A percentile compares a stretch with the other conserved stretches of the same genome.
These are phyloP conservation scores for Podospora sp. DNA, from an alignment of 495 filamentous ascomycete genomes.

Conservation along the genomic window DNA sequence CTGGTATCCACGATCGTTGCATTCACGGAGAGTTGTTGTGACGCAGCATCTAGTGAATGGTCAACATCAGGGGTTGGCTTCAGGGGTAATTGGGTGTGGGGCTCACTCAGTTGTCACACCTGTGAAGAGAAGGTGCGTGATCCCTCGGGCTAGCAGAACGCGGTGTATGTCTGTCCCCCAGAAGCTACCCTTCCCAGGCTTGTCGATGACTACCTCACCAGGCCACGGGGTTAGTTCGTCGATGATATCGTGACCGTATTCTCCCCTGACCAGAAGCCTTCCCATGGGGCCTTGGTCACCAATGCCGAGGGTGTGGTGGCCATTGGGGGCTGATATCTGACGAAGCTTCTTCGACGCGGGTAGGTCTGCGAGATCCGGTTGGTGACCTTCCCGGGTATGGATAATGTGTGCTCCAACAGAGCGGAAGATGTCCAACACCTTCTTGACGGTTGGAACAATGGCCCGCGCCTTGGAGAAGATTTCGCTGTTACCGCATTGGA, in stretches of 20 bases:
- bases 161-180: slow-evolving; percentile 65
- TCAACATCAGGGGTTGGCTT: not conserved
- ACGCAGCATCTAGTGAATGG: slow-evolving; percentile 55
- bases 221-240: slow-evolving; percentile 61
- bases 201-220: slow-evolving; percentile 66
- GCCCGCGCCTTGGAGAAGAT: slow-evolving; percentile 43
- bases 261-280: slow-evolving; percentile 61
- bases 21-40: slow-evolving; percentile 68
- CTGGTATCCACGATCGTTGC: slow-evolving; percentile 74
- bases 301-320: slow-evolving; percentile 51
- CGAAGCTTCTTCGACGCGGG: slow-evolving; percentile 53
- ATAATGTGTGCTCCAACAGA: slow-evolving; percentile 63
- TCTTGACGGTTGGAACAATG: slow-evolving; percentile 44
- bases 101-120: slow-evolving; percentile 54
- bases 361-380: slow-evolving; percentile 53
- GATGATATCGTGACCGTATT: slow-evolving; percentile 64
- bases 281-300: slow-evolving; percentile 63
- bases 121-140: slow-evolving; percentile 67
- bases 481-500: slow-evolving; percentile 41
- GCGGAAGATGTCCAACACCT: slow-evolving; percentile 61
- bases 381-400: slow-evolving; percentile 65
- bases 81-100: not conserved
- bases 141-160: slow-evolving; percentile 59
- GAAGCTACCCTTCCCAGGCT: slow-evolving; percentile 68
- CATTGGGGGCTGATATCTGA: slow-evolving; percentile 46